Evolutionary conservation across 2,329 filamentous ascomycete genomes (phyloP), one percentile per base, ranked within the genome.

Genomic region (Pestalotiopsis sp.): DNA sequence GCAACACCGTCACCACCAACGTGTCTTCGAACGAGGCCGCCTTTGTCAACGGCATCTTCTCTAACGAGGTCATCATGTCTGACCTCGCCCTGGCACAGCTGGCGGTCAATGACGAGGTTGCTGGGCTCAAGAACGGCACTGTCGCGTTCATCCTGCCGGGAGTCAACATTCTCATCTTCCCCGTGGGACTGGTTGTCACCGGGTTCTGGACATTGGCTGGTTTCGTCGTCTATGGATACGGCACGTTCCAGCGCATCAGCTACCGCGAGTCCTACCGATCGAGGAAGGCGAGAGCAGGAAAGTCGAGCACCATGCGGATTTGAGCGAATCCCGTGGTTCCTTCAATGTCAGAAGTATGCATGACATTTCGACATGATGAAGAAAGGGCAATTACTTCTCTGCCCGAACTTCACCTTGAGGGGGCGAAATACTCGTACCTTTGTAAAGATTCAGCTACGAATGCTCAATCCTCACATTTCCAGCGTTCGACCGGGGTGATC

Each of bases 31-130:
- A 91, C 78, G 89, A 93, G 76, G 91, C 91, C 17, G 85, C 87
- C 6, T 94, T 94, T 72, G 86, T 93, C 52, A 87, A 86, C 14
- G 92, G 92, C 64, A 86, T 92, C 73, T 94, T 94, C 78, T 87
- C 90, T 66, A 79, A 85, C 63, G 81, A 86, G 66, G 81, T 86
- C 14, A 77, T 88, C 74, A 78, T 85, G 73, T 89, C 87, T 68
- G 79, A 83, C 64, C 81, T 85, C 48, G 76, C 80, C 58, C 72
- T 80, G 62, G 87, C 87, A 26, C 79, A 84, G 69, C 77, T 82
- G 20, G 84, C 85, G 40, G 85, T 88, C 20, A 78, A 85, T 68
- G 76, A 82, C 3, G 80, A 85, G 22, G 77, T 84, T 0, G 78
- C 75, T 0, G 79, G 77, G 3, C 78, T 89, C 26, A 73, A 74